Evolutionary conservation across 495 filamentous ascomycete genomes (phyloP), one percentile per base, ranked within the genome.

Genomic region (Diplogelasinospora grovesii): DNA sequence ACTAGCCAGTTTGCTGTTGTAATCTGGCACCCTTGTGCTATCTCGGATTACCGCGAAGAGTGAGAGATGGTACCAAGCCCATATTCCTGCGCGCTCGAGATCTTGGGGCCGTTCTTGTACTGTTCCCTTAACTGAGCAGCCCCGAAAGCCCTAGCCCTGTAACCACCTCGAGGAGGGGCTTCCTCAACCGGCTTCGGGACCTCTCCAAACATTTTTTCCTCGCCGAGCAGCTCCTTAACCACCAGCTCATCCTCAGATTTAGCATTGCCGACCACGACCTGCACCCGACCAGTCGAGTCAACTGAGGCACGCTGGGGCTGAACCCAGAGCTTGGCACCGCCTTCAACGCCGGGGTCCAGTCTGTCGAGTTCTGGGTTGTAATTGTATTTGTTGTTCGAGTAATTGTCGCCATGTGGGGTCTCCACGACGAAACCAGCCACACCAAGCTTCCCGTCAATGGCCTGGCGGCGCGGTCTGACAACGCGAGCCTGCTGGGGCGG

Each of bases 401-500:
- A 8, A 29, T 54, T 48, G 29, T 62, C 50, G 8, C 53, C 55
- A n/a, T 10, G 6, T 8, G 60, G 54, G 5, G 50, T 39, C 22
- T 58, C 49, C 13, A 53, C 59, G 11, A 73, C 47, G 40, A 79
- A 69, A 22, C 74, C 74, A 21, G 65, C 72, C 25, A 77, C 54
- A 46, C 74, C 74, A 15, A 75, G 29, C 29, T 42, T 50, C 8
- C 50, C 46, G 18, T 25, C 18, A 13, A 21, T 18, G 15, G 19
- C 18, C 28, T 37, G 31, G 14, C 63, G 48, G 28, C 41, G 50
- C 86, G 52, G 39, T 84, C 68, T 44, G 43, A 95, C 41, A 22
- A 93, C 69, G 41, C 92, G 76, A 3, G 82, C 83, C 54, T 77
- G 61, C 3, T 92, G 71, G 0, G 86, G 76, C 7, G 77, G 50